A percentile compares a stretch with the other conserved stretches of the same genome.
phyloP scores from a whole-genome alignment of 805 yeast genomes.

The Metschnikowia colocasiae region DNA sequence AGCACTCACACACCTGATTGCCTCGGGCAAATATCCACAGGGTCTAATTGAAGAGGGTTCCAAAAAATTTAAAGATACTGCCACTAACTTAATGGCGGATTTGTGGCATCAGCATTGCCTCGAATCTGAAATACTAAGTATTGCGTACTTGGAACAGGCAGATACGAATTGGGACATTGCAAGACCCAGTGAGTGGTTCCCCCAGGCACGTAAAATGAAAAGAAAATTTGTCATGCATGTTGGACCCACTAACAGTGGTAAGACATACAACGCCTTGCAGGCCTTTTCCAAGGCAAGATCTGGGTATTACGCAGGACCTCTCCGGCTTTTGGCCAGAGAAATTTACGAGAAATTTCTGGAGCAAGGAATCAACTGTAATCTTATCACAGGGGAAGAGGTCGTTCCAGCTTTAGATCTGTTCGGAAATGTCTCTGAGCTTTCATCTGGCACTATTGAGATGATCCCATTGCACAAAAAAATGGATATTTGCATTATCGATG shows the following conservation, averaged over 20 bases:
- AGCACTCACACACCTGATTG: conserved; percentile 8
- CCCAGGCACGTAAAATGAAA: conserved; percentile 74
- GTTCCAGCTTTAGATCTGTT: conserved; percentile 61
- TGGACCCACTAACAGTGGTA: conserved; percentile 97
- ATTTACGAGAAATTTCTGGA: conserved; percentile 75
- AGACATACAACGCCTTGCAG: conserved; percentile 79
- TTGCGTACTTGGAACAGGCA: conserved; percentile 4
- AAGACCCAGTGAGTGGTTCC: conserved; percentile 62
- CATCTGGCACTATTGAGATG: conserved; percentile 95
- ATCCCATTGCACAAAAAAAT: conserved; percentile 59
- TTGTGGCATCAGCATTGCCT: conserved; percentile 10
- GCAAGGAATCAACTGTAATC: conserved; percentile 69
- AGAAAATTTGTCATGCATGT: conserved; percentile 87
- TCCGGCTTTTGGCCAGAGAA: conserved; percentile 86
- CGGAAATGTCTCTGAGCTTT: conserved; percentile 71
- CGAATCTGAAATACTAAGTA: conserved; percentile 4
- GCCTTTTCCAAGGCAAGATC: conserved; percentile 58
- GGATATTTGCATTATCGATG: conserved; percentile 92
- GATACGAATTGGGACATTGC: conserved; percentile 17
- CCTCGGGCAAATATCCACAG: conserved; percentile 6
- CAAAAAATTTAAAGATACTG: not conserved
- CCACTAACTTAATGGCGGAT: not conserved
- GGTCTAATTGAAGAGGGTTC: not conserved
- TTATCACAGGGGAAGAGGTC: conserved; percentile 95
- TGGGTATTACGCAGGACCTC: conserved; percentile 94